Evolutionary conservation across 2,329 filamentous ascomycete genomes (phyloP).

Genomic region (Penicillium expansum): DNA sequence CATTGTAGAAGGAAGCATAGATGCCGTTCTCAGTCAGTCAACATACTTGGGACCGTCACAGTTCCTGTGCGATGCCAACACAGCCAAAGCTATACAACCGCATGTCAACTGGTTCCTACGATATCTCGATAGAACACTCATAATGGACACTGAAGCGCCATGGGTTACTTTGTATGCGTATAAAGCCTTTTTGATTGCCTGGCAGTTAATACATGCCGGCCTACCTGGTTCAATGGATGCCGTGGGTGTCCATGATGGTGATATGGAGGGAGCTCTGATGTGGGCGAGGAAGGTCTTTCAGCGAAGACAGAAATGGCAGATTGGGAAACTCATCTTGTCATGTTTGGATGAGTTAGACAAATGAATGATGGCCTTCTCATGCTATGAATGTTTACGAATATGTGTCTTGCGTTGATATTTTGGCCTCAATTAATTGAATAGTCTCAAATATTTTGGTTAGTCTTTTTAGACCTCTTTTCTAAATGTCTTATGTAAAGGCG

Average conservation of each 20-base stretch:
- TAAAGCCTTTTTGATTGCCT: conserved; percentile 44
- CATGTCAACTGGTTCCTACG: conserved; percentile 43
- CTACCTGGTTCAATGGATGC: conserved; percentile 35
- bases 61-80: conserved; percentile 33
- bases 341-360: conserved; percentile 30
- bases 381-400: not conserved
- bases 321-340: conserved; percentile 33
- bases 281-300: conserved; percentile 37
- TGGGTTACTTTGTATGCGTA: conserved; percentile 44
- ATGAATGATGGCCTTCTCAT: not conserved
- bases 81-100: conserved; percentile 31
- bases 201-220: conserved; percentile 36
- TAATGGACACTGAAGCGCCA: conserved; percentile 34
- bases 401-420: not conserved
- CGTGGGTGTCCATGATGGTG: conserved; percentile 34
- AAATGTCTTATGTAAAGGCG: too few relatives aligned
- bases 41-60: conserved; percentile 33
- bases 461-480: too few relatives aligned
- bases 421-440: not conserved
- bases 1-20: conserved; percentile 39
- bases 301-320: conserved; percentile 29
- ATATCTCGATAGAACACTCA: conserved; percentile 31
- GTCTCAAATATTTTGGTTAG: too few relatives aligned
- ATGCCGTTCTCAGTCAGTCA: conserved; percentile 34
- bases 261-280: conserved; percentile 18